These are phyloP conservation scores for Solanum medicagineum DNA, from an alignment of 257 asterid species.

Conservation along the genomic window DNA sequence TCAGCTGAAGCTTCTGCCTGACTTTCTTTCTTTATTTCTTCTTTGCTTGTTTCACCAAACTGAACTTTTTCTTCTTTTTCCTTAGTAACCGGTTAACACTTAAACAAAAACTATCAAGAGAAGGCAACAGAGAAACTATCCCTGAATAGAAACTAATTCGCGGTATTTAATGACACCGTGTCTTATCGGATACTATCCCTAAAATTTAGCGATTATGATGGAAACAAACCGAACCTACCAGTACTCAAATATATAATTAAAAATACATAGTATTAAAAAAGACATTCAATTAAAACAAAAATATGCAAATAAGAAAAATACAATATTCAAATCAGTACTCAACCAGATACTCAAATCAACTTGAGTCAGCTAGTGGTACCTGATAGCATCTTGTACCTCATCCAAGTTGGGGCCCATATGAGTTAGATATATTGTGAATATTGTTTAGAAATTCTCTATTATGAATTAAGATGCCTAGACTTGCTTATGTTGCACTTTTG, in stretches of 20 bases:
- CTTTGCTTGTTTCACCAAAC: background rate
- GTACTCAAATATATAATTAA: background rate
- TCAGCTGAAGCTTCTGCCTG: background rate
- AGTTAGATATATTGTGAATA: background rate
- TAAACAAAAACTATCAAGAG: background rate
- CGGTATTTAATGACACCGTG: background rate
- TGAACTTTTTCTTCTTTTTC: background rate
- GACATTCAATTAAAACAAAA: background rate
- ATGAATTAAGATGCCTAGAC: background rate
- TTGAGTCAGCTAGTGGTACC: background rate
- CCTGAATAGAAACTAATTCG: background rate
- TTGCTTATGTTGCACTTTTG: background rate
- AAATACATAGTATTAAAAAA: background rate
- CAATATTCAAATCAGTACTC: background rate
- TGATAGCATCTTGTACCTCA: background rate
- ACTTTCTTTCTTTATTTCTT: background rate
- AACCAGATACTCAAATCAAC: background rate
- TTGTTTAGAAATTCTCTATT: background rate
- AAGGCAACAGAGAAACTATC: background rate
- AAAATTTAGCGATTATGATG: background rate
- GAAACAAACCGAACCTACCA: background rate
- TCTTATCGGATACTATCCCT: background rate
- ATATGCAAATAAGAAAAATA: background rate
- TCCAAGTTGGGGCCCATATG: background rate
- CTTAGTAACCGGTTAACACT: background rate